Evolutionary conservation across 176 grass and related monocot species (phyloP).

Genomic region (bread wheat (Triticum aestivum)): DNA sequence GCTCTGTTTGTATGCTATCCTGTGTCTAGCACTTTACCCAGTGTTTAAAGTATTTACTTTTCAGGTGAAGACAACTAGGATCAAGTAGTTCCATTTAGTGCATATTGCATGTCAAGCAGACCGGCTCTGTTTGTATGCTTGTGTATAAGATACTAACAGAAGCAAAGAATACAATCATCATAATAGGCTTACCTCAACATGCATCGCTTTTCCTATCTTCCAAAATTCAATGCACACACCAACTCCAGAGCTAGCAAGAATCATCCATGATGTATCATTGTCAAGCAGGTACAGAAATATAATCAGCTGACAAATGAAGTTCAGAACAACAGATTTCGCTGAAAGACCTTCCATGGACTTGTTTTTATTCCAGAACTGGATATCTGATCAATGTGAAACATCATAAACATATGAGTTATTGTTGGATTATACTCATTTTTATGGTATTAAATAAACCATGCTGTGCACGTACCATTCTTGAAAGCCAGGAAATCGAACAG

Average conservation of each 20-base stretch:
- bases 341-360: constrained; percentile 99
- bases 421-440: constrained; percentile 14
- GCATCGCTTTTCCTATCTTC: constrained; percentile 99
- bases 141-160: neutral
- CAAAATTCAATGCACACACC: constrained; percentile 99
- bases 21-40: neutral
- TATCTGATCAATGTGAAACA: constrained; percentile 60
- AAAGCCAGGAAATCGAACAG: constrained; percentile 99
- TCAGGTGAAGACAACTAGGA: neutral
- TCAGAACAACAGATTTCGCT: constrained; percentile 98
- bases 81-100: constrained; percentile 5
- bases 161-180: neutral
- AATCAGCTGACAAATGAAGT: constrained; percentile 88
- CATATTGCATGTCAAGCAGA: neutral
- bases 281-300: constrained; percentile 96
- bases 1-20: neutral
- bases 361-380: constrained; percentile 99
- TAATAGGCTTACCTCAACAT: constrained; percentile 64
- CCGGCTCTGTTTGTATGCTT: neutral
- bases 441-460: constrained; percentile 1
- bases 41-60: constrained; percentile 3
- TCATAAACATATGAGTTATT: neutral
- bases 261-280: constrained; percentile 99
- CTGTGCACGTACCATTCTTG: constrained; percentile 75
- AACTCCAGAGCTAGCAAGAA: constrained; percentile 91